Evolutionary conservation across 192 early-diverging fungal genomes (phyloP).

Genomic region (Podila horticola): DNA sequence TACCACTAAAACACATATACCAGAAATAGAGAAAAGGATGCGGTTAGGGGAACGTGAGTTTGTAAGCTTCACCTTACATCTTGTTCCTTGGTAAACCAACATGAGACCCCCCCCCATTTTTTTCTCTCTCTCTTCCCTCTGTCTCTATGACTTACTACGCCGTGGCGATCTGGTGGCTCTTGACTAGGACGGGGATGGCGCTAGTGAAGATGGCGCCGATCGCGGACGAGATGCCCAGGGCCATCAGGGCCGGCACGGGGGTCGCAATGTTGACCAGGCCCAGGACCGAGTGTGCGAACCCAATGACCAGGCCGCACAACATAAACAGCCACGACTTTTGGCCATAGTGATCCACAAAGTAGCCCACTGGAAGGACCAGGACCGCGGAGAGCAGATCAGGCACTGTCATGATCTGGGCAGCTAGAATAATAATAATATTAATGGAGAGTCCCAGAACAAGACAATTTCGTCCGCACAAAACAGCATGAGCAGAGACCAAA

Average conservation of each 20-base stretch:
- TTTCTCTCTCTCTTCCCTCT: too few relatives aligned
- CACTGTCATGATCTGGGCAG: constrained; percentile 62
- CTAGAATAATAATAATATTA: too few relatives aligned
- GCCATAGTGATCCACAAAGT: constrained; percentile 66
- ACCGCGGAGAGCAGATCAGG: constrained; percentile 72
- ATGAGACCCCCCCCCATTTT: background rate
- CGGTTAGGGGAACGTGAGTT: background rate
- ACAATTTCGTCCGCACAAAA: constrained; percentile 6
- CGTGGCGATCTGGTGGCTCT: constrained; percentile 51
- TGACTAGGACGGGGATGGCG: constrained; percentile 67
- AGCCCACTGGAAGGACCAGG: constrained; percentile 67
- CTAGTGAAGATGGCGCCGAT: constrained; percentile 75
- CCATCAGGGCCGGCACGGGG: constrained; percentile 63
- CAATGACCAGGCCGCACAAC: constrained; percentile 64
- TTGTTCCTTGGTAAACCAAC: background rate
- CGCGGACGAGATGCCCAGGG: constrained; percentile 67
- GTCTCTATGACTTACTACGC: constrained; percentile 29
- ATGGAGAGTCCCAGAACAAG: background rate
- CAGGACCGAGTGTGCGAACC: constrained; percentile 61
- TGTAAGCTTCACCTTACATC: background rate
- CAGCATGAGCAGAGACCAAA: background rate
- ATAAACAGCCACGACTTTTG: constrained; percentile 61
- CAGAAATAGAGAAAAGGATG: background rate
- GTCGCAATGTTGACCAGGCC: constrained; percentile 56
- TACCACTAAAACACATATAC: constrained; percentile 24